phyloP scores from a whole-genome alignment of 495 filamentous ascomycete species.

The Aspergillus leporis region DNA sequence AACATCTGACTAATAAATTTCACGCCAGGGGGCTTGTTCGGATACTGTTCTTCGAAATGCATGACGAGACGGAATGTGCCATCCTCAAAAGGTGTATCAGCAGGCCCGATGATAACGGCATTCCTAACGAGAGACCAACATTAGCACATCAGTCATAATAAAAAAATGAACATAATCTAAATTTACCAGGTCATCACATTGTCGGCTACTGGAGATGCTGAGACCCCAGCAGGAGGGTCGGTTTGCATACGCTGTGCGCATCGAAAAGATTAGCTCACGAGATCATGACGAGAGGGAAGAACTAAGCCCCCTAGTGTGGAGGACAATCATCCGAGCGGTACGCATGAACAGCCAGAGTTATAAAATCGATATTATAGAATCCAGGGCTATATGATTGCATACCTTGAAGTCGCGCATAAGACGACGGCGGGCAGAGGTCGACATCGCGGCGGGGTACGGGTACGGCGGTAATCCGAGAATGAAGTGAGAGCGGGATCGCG shows the following conservation, averaged over 20 bases:
- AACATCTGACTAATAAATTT: conserved; percentile 99
- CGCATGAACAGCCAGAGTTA: background rate
- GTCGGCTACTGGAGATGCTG: conserved; percentile 92
- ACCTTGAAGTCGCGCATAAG: conserved; percentile 99
- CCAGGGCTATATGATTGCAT: conserved; percentile 23
- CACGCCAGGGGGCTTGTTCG: conserved; percentile 95
- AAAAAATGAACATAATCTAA: background rate
- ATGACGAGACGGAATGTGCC: conserved; percentile 97
- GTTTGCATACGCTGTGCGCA: conserved; percentile 90
- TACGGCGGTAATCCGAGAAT: background rate
- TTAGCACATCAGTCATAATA: background rate
- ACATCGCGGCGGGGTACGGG: conserved; percentile 59
- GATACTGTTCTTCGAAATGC: conserved; percentile 98
- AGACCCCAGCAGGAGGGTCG: conserved; percentile 95
- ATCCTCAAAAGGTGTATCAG: conserved; percentile 97
- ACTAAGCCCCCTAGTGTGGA: background rate
- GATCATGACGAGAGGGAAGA: conserved; percentile 1
- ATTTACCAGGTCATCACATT: conserved; percentile 99
- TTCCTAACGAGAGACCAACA: conserved; percentile 64
- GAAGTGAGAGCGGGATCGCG: background rate
- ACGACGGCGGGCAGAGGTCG: conserved; percentile 88
- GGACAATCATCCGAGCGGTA: background rate
- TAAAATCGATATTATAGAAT: background rate
- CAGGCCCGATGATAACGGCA: conserved; percentile 96
- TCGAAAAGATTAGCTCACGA: conserved; percentile 22